Base-by-base conservation (phyloP, 1,139 yeast genomes). In the Candida anutae region DNA sequence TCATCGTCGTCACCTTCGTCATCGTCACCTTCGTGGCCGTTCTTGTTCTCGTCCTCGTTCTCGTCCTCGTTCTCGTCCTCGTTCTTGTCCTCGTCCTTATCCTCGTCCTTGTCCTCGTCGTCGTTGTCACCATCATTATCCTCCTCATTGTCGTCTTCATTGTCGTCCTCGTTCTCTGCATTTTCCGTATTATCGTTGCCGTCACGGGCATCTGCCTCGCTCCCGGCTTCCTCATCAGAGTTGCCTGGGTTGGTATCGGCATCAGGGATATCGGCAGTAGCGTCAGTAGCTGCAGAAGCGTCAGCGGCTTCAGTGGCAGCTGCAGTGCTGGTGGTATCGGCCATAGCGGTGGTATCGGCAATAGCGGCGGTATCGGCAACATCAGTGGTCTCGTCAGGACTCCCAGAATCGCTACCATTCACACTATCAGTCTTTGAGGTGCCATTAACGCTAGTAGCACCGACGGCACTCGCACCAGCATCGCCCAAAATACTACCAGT, bases 1-100 rank as follows among this genome's bases (percentile, higher is more conserved):
- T 34, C 38, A 4, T 24, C 39, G 12, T 28, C 48, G 5, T 44
- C 51, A 2, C 46, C 52, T 11, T 53, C 58, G 15, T 50, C 58
- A 25, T 47, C 53, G 4, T 47, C 50, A 6, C 45, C 48, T 15
- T 43, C 53, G 11, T 39, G 53, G 3, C 47, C 37, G 9, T 37
- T 43, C n/a, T 42, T 47, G 6, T 30, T 41, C 2, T 37, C 47
- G 4, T 35, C 41, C 2, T 28, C 39, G 11, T 21, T 24, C 3
- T 31, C 38, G 4, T 37, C 48, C 5, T 38, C 44, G 5, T 43
- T 48, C 2, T 38, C 52, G 6, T 32, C 45, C 15, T 37, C 46
- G 3, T 38, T 42, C n/a, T 39, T 47, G 1, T 38, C 42, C 15
- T 41, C 45, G 16, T 28, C 36, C 4, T 41, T 48, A 19, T 39